Evolutionary conservation across 2,329 filamentous ascomycete genomes (phyloP).

Genomic region (Tolypocladium capitatum): DNA sequence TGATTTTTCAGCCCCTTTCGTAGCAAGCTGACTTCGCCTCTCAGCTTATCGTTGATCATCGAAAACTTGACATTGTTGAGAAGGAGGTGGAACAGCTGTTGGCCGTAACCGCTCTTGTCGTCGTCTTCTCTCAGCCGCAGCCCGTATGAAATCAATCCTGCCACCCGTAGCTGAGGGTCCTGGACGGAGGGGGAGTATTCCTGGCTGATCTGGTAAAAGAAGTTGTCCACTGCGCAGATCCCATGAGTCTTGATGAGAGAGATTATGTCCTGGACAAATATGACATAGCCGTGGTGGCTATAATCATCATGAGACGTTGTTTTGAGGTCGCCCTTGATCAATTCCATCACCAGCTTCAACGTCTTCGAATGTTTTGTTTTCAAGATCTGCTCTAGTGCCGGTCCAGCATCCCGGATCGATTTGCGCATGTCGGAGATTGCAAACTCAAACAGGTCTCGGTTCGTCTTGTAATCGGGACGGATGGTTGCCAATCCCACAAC

Average conservation of each 20-base stretch:
- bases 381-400: constrained; percentile 20
- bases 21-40: constrained; percentile 31
- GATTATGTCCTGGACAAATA: constrained; percentile 38
- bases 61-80: constrained; percentile 44
- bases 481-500: constrained; percentile 21
- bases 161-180: constrained; percentile 43
- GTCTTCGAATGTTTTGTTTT: constrained; percentile 27
- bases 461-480: constrained; percentile 33
- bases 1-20: constrained; percentile 32
- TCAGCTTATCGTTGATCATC: constrained; percentile 33
- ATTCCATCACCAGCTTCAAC: constrained; percentile 36
- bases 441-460: constrained; percentile 35
- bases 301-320: constrained; percentile 19
- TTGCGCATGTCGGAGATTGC: constrained; percentile 37
- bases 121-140: constrained; percentile 41
- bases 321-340: constrained; percentile 37
- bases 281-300: constrained; percentile 34
- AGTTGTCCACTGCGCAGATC: constrained; percentile 39
- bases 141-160: constrained; percentile 42
- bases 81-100: constrained; percentile 42
- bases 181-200: constrained; percentile 42
- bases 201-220: constrained; percentile 41
- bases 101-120: constrained; percentile 25
- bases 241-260: constrained; percentile 40
- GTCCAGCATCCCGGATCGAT: constrained; percentile 26